Evolutionary conservation across 1,284 basidiomycete genomes (phyloP), one percentile per base, ranked within the genome.

Genomic region (Cystobasidiaceae sp.): DNA sequence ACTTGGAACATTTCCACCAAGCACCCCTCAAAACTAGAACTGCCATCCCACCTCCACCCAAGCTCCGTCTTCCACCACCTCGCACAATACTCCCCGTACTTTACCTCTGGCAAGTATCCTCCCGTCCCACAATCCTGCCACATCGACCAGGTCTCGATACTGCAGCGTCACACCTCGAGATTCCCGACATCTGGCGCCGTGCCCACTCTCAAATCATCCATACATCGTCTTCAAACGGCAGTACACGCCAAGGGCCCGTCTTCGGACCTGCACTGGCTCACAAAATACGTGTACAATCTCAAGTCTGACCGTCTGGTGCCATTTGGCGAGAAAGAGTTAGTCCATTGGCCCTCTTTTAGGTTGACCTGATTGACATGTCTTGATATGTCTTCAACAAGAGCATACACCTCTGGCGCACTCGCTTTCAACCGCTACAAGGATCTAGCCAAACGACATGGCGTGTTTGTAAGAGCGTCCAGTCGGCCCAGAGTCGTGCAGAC

Each of bases 151-250:
- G 69, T 66, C 41, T 56, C 66, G 52, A 67, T 71, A n/a, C 77
- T 93, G n/a, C 86, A 93, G 77, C 80, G 90, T 9, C 91, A 93
- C 72, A 88, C 89, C 0, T 85, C 88, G 1, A 82, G 91, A 32
- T 91, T 82, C 70, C 91, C 90, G 0, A 90, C 89, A 0, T 71
- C 75, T 0, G 78, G 78, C 5, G 81, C 84, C 0, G 75, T 80
- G 0, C 72, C 72, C 11, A 70, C 71, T 2, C 86, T 90, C 19
- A 63, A 77, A 33, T 64, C 74, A 0, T 81, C 85, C 0, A 69
- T 79, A 8, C 59, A 50, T 9, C 78, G 78, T 70, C 54, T 80
- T n/a, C n/a, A 43, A 63, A 73, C 70, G 37, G 61, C 61, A n/a
- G n/a, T 32, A 21, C 13, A 19, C 0, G 4, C 17, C 6, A 21